phyloP scores from a whole-genome alignment of 2,329 filamentous ascomycete genomes.

The Ophiostoma tasmaniense region DNA sequence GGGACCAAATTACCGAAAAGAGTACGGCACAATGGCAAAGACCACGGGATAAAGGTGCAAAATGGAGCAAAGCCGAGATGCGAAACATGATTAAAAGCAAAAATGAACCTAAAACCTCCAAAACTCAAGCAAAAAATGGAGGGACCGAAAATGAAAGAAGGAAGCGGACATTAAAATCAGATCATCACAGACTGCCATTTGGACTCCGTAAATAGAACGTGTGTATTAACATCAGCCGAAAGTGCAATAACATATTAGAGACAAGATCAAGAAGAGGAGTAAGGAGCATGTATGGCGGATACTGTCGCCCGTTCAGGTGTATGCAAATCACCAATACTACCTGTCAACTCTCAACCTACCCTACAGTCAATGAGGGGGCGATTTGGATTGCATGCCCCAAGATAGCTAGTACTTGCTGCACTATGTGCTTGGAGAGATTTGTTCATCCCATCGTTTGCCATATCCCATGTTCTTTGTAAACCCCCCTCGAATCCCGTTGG shows the following conservation, averaged over 20 bases:
- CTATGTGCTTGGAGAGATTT: not conserved
- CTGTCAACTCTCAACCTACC: not conserved
- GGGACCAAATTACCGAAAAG: not conserved
- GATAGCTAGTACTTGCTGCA: not conserved
- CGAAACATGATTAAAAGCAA: not conserved
- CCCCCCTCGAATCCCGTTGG: not conserved
- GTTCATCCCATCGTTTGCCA: not conserved
- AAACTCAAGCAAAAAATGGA: too few species aligned
- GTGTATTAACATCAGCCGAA: too few species aligned
- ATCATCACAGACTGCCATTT: not conserved
- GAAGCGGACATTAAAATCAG: not conserved
- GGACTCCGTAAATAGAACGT: not conserved
- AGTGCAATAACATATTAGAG: too few species aligned
- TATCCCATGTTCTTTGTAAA: not conserved
- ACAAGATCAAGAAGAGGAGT: too few species aligned
- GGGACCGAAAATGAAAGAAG: not conserved
- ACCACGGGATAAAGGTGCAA: not conserved
- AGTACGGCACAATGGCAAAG: too few species aligned
- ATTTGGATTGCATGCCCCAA: too few species aligned
- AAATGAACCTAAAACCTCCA: not conserved
- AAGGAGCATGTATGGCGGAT: not conserved
- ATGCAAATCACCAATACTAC: not conserved
- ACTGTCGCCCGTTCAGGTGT: not conserved
- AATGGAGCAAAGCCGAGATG: not conserved
- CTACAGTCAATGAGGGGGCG: not conserved